Base-by-base conservation (phyloP, 495 filamentous ascomycete species). In the Bacidia rubella region DNA sequence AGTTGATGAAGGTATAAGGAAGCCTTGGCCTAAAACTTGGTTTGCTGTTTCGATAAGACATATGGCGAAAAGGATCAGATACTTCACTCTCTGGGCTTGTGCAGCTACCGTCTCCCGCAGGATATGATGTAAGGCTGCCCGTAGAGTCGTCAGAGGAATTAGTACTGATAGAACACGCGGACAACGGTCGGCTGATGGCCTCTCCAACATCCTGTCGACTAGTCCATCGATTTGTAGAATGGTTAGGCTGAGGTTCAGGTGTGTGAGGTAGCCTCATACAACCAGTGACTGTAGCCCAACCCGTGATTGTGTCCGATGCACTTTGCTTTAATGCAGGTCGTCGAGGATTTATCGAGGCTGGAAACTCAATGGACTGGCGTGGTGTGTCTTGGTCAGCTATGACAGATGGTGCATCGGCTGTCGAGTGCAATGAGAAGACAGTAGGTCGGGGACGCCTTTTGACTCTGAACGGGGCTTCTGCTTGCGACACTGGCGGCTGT, bases 101-200 rank as follows among this genome's bases (percentile, higher is more conserved):
- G 60, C 79, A 85, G 60, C 81, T 85, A 42, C 77, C 82, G 49
- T 78, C 81, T 48, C 76, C 66, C 2, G 83, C 82, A 0, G 70
- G 77, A 45, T 77, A 81, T 15, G 84, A 84, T 17, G 72, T 73
- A 19, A 75, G 73, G 25, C 79, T 87, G 49, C 77, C 78, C 51
- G 74, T 71, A 0, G 83, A 86, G 32, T 81, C 83, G 40, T 79
- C 63, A 2, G 83, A 87, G 2, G 83, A 87, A 61, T 85, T 76
- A 3, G 83, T 87, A 35, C 74, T 68, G 35, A 71, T 74, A 0
- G 83, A 86, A 54, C 75, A 81, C 2, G 70, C 70, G 3, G 79
- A 83, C 38, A 67, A 64, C 3, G 78, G 79, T 22, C 79, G 77
- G 55, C 66, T 65, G 29, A 81, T 72, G 43, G 60, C 62, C 19